Evolutionary conservation across 2,329 filamentous ascomycete genomes (phyloP), one percentile per base, ranked within the genome.

Genomic region (Microdochium trichocladiopsis): DNA sequence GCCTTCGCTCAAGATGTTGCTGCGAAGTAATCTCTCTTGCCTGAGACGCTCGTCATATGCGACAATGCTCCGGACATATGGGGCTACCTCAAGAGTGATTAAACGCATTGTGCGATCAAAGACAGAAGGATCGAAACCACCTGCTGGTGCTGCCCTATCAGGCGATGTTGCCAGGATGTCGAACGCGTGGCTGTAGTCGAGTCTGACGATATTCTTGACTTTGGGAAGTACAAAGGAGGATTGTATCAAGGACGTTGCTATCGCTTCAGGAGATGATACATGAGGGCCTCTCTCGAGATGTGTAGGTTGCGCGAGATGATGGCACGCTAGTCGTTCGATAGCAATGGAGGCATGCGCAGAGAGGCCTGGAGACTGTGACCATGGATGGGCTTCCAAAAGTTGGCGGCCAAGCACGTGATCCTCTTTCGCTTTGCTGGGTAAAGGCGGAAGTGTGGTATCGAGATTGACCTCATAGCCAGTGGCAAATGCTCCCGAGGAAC

Each of bases 21-120:
- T 83, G 10, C 88, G 68, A 18, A 78, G 77, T 8, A 80, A 65
- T 11, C 90, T 80, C 57, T 90, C 82, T 55, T 82, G 74, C 61
- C 90, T 86, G 1, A 94, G 77, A 1, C 76, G 77, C 21, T 83
- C 72, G 60, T 97, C 93, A 63, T 86, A 88, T 0, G 84, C 77
- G 2, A 93, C 84, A 54, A 99, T 97, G 36, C 79, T 78, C 11
- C 95, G 87, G n/a, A 97, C 81, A 66, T 90, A 97, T 0, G 95
- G 94, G 0, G 91, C 92, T 2, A 97, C 75, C 57, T 99, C 94
- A 12, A 86, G 72, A 0, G 81, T 77, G 28, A 96, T 82, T 21
- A 85, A 73, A 1, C 69, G 66, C 60, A 87, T 72, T 0, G 83
- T 83, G 45, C 88, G 82, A 60, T 96, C 90, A 58, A 96, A 90